Evolutionary conservation across 176 grass and related monocot genomes (phyloP), one percentile per base, ranked within the genome.

Genomic region (Avena insularis): DNA sequence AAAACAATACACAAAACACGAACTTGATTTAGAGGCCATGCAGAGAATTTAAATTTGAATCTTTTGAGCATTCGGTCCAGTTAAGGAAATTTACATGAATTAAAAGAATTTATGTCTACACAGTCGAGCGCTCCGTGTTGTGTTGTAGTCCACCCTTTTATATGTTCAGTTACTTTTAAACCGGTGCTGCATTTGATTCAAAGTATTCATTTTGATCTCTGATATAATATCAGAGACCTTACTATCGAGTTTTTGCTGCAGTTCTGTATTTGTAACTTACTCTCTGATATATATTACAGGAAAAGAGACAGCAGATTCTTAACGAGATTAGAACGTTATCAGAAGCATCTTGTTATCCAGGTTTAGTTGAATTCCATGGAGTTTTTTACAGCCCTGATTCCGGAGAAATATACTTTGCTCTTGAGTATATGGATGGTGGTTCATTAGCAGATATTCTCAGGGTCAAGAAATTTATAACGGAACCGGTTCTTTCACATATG

Each of bases 391-490:
- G 81, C 36, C 87, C 96, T 50, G 90, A 93, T 38, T 98, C 96
- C 43, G 96, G 96, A 90, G 92, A 93, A 86, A 98, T 96, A 83
- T 93, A 89, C 80, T 94, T 98, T 46, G 96, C 93, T 12, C 87
- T 98, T 81, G 96, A 98, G 82, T 98, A 96, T 81, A 95, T 98
- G 93, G 96, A 98, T 85, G 93, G 90, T 86, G 96, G 96, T 88
- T 98, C 96, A 57, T 81, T 98, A 87, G 96, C 96, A 40, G 93
- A 98, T 90, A 83, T 98, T 87, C 54, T 98, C 29, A 89, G 62
- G 46, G 71, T 96, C 23, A 92, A 98, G 87, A 96, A 92, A 68
- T 89, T 75, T 54, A 93, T 98, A 91, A 71, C 93, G 15, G 96
- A 98, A 87, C 90, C 85, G 79, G 79, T 94, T 90, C 90, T 98